phyloP scores from a whole-genome alignment of 495 filamentous ascomycete genomes.

The Neurospora africana region DNA sequence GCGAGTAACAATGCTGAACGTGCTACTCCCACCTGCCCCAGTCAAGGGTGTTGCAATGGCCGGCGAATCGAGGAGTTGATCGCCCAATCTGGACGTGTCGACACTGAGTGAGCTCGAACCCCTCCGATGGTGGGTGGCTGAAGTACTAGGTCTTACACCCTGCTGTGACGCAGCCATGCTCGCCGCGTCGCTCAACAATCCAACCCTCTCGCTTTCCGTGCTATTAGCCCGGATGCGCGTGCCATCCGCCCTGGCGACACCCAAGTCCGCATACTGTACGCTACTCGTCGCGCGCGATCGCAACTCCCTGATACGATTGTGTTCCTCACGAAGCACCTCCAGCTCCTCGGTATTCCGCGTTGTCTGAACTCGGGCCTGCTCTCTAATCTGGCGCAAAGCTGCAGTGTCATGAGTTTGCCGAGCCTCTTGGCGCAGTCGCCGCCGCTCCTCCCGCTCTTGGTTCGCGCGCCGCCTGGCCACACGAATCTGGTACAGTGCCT shows the following conservation, averaged over 20 bases:
- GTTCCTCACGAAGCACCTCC: conserved; percentile 51
- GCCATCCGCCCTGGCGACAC: conserved; percentile 81
- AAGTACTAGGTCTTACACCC: not conserved
- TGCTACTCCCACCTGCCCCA: conserved; percentile 8
- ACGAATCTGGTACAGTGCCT: conserved; percentile 81
- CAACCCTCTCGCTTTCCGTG: conserved; percentile 62
- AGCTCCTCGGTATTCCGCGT: conserved; percentile 23
- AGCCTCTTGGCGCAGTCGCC: conserved; percentile 55
- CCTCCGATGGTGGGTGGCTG: conserved; percentile 23
- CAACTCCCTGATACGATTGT: conserved; percentile 50
- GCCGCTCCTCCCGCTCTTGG: conserved; percentile 64
- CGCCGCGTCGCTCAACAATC: conserved; percentile 61
- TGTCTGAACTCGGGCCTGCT: conserved; percentile 28
- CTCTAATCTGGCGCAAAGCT: conserved; percentile 50
- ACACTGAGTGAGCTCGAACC: conserved; percentile 39
- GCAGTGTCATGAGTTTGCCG: conserved; percentile 55
- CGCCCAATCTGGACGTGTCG: conserved; percentile 22
- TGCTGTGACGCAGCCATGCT: conserved; percentile 33
- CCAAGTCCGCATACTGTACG: conserved; percentile 78
- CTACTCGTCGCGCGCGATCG: conserved; percentile 68
- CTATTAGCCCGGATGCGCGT: conserved; percentile 75
- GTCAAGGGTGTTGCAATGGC: conserved; percentile 6
- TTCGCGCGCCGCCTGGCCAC: conserved; percentile 63
- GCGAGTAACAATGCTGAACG: conserved; percentile 10
- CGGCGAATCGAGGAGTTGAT: conserved; percentile 15